These are phyloP conservation scores for Botrytis sinoallii DNA, from an alignment of 2,329 filamentous ascomycete species.

Conservation along the genomic window DNA sequence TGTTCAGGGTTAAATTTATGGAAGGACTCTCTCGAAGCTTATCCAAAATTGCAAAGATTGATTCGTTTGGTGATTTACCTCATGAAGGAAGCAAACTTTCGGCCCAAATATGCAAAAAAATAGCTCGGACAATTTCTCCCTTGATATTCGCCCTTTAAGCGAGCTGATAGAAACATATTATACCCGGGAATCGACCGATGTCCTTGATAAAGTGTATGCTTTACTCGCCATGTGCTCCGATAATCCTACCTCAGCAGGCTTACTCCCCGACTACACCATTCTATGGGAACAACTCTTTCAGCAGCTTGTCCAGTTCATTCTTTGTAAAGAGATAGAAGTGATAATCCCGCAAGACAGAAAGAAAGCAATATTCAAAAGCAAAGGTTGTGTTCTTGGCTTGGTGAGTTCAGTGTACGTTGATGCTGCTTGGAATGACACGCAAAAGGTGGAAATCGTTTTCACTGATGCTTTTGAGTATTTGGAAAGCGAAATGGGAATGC, in stretches of 20 bases:
- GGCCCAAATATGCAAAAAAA: not conserved
- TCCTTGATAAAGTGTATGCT: not conserved
- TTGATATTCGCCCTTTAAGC: not conserved
- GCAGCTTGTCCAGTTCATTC: not conserved
- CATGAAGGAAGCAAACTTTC: not conserved
- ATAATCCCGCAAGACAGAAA: not conserved
- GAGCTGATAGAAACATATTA: not conserved
- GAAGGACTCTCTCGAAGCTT: not conserved
- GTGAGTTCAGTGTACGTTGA: fast-evolving
- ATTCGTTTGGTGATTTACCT: not conserved
- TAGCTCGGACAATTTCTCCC: not conserved
- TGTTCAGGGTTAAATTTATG: not conserved
- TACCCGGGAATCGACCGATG: not conserved
- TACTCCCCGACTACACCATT: not conserved
- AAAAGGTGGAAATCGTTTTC: not conserved
- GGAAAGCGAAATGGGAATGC: fast-evolving
- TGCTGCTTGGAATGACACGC: not conserved
- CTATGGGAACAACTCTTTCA: not conserved
- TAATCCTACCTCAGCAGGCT: not conserved
- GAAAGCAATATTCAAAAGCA: not conserved
- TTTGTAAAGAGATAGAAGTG: not conserved
- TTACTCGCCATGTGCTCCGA: conserved; percentile 1
- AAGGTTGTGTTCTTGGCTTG: not conserved
- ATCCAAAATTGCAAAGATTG: not conserved
- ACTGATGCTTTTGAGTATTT: not conserved